A percentile compares a stretch with the other conserved stretches of the same genome.
Evolutionary conservation across 495 filamentous ascomycete genomes (phyloP).

Genomic region (Penicillium ucsense): DNA sequence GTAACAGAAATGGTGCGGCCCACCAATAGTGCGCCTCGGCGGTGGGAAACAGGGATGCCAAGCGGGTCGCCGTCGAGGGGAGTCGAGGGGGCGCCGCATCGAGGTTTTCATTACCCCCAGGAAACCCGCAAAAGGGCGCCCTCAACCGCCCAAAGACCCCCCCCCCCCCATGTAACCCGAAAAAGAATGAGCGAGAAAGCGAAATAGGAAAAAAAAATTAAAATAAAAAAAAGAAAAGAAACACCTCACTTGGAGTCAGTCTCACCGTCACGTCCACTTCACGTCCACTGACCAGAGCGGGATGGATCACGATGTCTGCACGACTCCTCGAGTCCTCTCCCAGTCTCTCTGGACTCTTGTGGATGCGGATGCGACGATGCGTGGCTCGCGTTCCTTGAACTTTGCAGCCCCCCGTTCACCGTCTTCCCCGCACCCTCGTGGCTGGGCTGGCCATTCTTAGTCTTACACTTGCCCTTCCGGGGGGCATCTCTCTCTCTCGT

Average conservation of each 20-base stretch:
- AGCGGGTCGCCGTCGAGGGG: not conserved
- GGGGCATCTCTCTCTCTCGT: not conserved
- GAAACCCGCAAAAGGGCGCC: slow-evolving; percentile 8
- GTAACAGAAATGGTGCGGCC: slow-evolving; percentile 29
- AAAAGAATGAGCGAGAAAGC: no score
- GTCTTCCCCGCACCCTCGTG: slow-evolving; percentile 5
- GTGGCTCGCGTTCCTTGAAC: no score
- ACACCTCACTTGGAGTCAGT: slow-evolving; percentile 8
- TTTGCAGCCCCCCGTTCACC: slow-evolving; percentile 3
- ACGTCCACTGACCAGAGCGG: no score
- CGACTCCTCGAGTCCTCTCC: no score
- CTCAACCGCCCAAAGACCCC: no score
- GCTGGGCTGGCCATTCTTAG: slow-evolving; percentile 1
- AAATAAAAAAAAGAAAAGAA: not conserved
- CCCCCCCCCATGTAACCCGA: no score
- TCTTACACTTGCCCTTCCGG: not conserved
- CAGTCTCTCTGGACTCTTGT: no score
- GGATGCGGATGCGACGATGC: no score
- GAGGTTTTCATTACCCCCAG: slow-evolving; percentile 18
- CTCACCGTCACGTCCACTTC: not conserved
- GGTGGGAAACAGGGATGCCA: slow-evolving; percentile 8
- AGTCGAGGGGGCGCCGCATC: not conserved
- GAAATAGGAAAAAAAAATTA: no score
- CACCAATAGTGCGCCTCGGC: slow-evolving; percentile 20
- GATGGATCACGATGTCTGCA: no score